Base-by-base conservation (phyloP, 2,329 filamentous ascomycete species). In the Paecilomyces fulvus region DNA sequence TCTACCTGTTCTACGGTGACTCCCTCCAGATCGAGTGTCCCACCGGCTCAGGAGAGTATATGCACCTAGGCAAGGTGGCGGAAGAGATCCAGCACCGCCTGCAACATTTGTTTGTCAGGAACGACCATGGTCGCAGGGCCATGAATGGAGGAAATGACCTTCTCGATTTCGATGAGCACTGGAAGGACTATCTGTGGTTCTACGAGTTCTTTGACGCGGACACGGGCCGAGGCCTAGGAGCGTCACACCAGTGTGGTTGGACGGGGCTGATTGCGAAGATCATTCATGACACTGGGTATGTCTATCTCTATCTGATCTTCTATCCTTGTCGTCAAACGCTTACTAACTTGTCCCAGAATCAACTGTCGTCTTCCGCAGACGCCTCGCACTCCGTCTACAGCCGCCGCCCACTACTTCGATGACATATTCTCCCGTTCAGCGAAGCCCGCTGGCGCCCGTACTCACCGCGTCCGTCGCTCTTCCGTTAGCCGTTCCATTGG, bases 181-280 rank as follows among this genome's bases (percentile, higher is more conserved):
- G 92, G 92, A 92, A 88, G 72, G 92, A 95, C 66, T 84, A 92
- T 67, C 79, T 97, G 65, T 96, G 90, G 89, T 97, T 95, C 80
- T 88, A 95, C 70, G 92, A 97, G 72, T 97, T 95, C 79, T 97
- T 97, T 69, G 92, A 97, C 68, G 92, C 91, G 43, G 92, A 97
- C 70, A 86, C 80, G 53, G 92, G 92, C 12, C 87, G 91, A 63
- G 92, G 94, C 14, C 81, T 97, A 1, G 92, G 92, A 56, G 90
- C 92, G 37, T 92, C 87, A 51, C 94, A 97, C 73, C 94, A 97
- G 73, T 96, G 90, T 68, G 92, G 92, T 52, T 97, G 94, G 92
- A 96, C 92, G 37, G 92, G 92, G 23, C 75, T 97, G 63, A 91
- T 97, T 70, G 92, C 92, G 25, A 92, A 95, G 74, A 89, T 97